phyloP scores from a whole-genome alignment of 768 basidiomycete genomes.

The Lentinula aciculospora region DNA sequence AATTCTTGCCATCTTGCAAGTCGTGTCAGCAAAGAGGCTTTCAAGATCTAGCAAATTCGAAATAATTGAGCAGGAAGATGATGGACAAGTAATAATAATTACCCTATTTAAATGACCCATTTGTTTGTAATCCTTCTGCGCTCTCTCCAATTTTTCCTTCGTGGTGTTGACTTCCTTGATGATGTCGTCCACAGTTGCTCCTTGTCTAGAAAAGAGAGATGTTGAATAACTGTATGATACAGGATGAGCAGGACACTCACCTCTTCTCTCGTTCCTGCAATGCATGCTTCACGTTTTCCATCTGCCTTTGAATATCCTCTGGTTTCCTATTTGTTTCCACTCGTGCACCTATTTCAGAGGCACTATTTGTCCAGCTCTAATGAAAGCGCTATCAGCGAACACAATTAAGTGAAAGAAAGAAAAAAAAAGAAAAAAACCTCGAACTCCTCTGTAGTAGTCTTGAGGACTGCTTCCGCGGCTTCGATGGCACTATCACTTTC shows the following conservation, averaged over 20 bases:
- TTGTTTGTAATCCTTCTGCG: conserved; percentile 56
- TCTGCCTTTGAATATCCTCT: conserved; percentile 49
- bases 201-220: conserved; percentile 42
- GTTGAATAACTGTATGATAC: conserved; percentile 7
- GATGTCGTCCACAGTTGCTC: conserved; percentile 75
- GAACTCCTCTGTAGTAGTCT: conserved; percentile 58
- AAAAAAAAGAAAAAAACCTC: conserved; percentile 31
- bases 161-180: conserved; percentile 64
- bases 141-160: conserved; percentile 51
- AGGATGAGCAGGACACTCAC: conserved; percentile 27
- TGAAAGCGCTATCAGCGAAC: background rate
- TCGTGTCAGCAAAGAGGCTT: conserved; percentile 58
- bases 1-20: conserved; percentile 80
- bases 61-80: conserved; percentile 2
- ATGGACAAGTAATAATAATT: background rate
- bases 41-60: conserved; percentile 50
- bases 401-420: too few species aligned
- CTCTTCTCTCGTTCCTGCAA: conserved; percentile 60
- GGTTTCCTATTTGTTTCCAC: conserved; percentile 53
- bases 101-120: conserved; percentile 67
- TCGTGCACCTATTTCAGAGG: conserved; percentile 54
- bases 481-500: conserved; percentile 20
- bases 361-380: conserved; percentile 62
- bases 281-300: conserved; percentile 59
- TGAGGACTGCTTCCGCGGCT: conserved; percentile 37